A percentile compares a stretch with the other conserved stretches of the same genome.
These are phyloP conservation scores for Suhomyces kilbournensis DNA, from an alignment of 805 yeast species.

Conservation along the genomic window DNA sequence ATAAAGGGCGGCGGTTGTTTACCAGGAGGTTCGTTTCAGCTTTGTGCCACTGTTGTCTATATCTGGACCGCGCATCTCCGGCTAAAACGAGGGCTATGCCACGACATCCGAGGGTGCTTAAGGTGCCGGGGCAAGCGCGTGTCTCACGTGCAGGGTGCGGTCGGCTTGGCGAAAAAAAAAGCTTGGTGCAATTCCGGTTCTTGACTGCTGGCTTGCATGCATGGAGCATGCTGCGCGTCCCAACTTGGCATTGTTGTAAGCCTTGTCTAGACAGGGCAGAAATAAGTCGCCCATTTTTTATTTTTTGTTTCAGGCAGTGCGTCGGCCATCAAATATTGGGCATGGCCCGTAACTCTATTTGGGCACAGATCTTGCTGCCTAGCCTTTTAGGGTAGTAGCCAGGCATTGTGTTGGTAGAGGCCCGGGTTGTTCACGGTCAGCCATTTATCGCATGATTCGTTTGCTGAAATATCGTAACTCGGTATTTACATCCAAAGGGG, in stretches of 20 bases:
- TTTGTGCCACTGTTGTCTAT: neutral
- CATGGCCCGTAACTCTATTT: neutral
- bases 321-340: neutral
- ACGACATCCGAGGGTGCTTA: neutral
- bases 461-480: neutral
- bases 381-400: neutral
- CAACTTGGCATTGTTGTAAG: neutral
- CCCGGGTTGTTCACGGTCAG: neutral
- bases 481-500: neutral
- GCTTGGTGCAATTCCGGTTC: neutral
- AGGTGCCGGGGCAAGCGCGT: neutral
- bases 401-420: neutral
- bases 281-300: neutral
- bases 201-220: neutral
- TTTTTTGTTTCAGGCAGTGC: neutral
- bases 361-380: neutral
- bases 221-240: slow-evolving; percentile 1
- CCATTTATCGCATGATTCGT: neutral
- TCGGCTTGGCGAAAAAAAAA: neutral
- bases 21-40: neutral
- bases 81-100: neutral
- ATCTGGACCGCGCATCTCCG: neutral
- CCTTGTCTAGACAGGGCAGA: neutral
- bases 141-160: neutral
- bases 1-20: slow-evolving; percentile 1